Evolutionary conservation across 1,139 yeast species (phyloP).

Genomic region (Saccharomyces hybrid): DNA sequence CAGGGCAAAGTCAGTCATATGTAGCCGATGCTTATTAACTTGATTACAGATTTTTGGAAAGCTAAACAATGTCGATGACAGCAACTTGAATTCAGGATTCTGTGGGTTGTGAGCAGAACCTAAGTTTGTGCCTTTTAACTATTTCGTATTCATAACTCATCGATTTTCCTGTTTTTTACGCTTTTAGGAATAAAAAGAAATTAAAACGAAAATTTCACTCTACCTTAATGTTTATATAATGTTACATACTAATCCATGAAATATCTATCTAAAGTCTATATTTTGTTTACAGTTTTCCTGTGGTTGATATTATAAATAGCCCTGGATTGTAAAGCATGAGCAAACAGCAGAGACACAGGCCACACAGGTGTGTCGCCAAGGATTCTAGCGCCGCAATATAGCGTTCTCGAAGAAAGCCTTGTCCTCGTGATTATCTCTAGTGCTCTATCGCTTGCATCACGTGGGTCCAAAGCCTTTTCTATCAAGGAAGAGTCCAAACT

Average conservation of each 20-base stretch:
- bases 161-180: not conserved
- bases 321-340: constrained; percentile 65
- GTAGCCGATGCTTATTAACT: not conserved
- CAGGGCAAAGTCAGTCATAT: not conserved
- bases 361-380: constrained; percentile 77
- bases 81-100: not conserved
- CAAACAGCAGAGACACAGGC: constrained; percentile 71
- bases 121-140: not conserved
- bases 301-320: constrained; percentile 36
- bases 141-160: not conserved
- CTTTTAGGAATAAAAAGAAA: not conserved
- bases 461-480: constrained; percentile 39
- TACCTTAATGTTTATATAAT: not conserved
- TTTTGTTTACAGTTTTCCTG: constrained; percentile 1
- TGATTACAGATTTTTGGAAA: not conserved
- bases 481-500: constrained; percentile 40
- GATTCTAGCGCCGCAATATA: constrained; percentile 62
- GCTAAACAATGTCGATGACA: not conserved
- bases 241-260: not conserved
- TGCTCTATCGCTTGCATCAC: constrained; percentile 36
- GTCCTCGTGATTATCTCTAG: constrained; percentile 40
- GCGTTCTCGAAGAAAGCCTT: constrained; percentile 47
- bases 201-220: not conserved
- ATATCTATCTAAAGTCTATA: not conserved
- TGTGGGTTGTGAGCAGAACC: not conserved